These are phyloP conservation scores for Schizosaccharomyces versatilis DNA, from an alignment of 1,139 yeast species.

Conservation along the genomic window DNA sequence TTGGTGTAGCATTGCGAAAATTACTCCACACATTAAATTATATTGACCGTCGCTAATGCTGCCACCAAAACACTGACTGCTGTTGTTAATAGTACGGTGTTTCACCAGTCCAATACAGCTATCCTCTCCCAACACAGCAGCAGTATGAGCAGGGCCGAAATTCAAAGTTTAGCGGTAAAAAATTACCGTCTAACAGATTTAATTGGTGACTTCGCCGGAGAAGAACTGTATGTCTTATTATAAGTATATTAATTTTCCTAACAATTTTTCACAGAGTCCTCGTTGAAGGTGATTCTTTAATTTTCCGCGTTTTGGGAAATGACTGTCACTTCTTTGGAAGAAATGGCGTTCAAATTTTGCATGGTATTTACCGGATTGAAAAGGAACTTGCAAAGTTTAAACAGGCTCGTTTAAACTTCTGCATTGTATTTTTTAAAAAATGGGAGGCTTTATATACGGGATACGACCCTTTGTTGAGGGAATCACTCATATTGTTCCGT, in stretches of 20 bases:
- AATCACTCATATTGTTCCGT: slow-evolving; percentile 3
- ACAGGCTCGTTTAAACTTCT: slow-evolving; percentile 4
- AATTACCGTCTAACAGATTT: slow-evolving; percentile 1
- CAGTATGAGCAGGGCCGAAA: background rate
- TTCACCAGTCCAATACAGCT: background rate
- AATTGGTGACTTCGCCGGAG: slow-evolving; percentile 2
- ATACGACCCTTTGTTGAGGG: background rate
- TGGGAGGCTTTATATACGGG: slow-evolving; percentile 4
- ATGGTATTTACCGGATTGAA: slow-evolving; percentile 6
- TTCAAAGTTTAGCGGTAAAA: background rate
- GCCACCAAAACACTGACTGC: too few species aligned
- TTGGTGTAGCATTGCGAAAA: too few species aligned
- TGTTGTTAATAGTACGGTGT: too few species aligned
- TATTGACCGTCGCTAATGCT: too few species aligned
- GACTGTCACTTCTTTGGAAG: slow-evolving; percentile 2
- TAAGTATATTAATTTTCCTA: too few species aligned
- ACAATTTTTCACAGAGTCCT: background rate
- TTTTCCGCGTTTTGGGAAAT: slow-evolving; percentile 5
- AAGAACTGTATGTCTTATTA: background rate
- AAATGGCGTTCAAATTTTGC: slow-evolving; percentile 6
- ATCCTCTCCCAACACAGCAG: background rate
- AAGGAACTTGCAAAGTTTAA: slow-evolving; percentile 4
- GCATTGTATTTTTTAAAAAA: slow-evolving; percentile 6
- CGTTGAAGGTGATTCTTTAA: slow-evolving; percentile 8
- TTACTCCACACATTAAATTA: too few species aligned